Percentiles rank a stretch among this genome's conserved stretches.
These are phyloP conservation scores for Hanseniaspora uvarum DNA, from an alignment of 1,139 yeast genomes.

Conservation along the genomic window DNA sequence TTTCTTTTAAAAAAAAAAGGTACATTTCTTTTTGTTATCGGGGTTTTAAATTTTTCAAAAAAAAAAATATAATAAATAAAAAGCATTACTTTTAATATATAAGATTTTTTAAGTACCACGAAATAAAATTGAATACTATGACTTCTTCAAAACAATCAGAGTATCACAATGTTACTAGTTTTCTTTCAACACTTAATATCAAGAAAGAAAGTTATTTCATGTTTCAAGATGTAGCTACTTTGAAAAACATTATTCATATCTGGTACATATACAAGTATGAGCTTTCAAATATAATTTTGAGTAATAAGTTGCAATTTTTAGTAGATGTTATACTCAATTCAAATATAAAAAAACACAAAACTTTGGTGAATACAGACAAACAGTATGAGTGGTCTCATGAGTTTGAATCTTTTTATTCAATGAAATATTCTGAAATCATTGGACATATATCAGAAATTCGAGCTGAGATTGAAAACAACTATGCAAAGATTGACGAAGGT, in stretches of 20 bases:
- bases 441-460: background rate
- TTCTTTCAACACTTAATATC: background rate
- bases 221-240: background rate
- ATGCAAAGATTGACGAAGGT: background rate
- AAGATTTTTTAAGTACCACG: too few species aligned
- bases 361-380: background rate
- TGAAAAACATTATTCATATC: background rate
- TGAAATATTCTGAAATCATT: background rate
- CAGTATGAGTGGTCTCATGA: background rate
- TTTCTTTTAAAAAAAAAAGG: too few species aligned
- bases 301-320: background rate
- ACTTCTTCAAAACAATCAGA: background rate
- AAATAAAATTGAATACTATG: background rate
- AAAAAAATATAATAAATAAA: too few species aligned
- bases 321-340: background rate
- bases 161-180: background rate
- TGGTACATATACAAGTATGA: constrained; percentile 1
- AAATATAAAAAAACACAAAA: background rate
- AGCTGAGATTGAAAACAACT: background rate
- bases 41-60: too few species aligned
- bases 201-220: background rate
- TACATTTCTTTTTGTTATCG: too few species aligned
- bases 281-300: background rate
- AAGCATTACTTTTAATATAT: too few species aligned
- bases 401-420: background rate